Evolutionary conservation across 176 grass and related monocot species (phyloP).

Genomic region (Otatea glauca): DNA sequence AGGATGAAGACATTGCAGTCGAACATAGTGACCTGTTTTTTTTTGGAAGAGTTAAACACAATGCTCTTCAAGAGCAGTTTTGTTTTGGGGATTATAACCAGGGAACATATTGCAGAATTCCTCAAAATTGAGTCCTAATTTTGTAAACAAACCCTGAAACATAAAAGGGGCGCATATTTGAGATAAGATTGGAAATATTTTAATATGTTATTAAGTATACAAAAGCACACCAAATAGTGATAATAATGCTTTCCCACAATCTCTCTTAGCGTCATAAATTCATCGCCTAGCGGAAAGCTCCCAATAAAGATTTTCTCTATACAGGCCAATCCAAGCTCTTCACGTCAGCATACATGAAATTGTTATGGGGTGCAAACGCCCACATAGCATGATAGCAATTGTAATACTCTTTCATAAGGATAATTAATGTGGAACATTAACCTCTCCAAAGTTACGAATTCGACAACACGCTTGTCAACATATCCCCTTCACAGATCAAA

Average conservation of each 20-base stretch:
- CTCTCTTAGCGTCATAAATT: constrained; percentile 24
- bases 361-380: neutral
- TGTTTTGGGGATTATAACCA: neutral
- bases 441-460: neutral
- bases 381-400: neutral
- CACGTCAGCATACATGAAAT: neutral
- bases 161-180: neutral
- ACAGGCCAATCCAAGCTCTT: neutral
- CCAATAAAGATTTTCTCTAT: neutral
- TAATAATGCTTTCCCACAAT: neutral
- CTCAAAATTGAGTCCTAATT: neutral
- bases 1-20: neutral
- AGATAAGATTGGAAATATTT: neutral
- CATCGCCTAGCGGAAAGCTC: neutral
- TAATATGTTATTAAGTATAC: neutral
- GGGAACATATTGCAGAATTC: neutral
- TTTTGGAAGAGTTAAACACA: neutral
- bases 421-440: constrained; percentile 3
- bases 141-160: neutral
- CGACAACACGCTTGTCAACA: neutral
- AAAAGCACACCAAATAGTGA: neutral
- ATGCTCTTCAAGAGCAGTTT: constrained; percentile 11
- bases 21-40: neutral
- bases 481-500: constrained; percentile 5
- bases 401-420: neutral